A percentile compares a stretch with the other conserved stretches of the same genome.
Evolutionary conservation across 1,284 basidiomycete species (phyloP).

Genomic region (Uromyces viciae-fabae): DNA sequence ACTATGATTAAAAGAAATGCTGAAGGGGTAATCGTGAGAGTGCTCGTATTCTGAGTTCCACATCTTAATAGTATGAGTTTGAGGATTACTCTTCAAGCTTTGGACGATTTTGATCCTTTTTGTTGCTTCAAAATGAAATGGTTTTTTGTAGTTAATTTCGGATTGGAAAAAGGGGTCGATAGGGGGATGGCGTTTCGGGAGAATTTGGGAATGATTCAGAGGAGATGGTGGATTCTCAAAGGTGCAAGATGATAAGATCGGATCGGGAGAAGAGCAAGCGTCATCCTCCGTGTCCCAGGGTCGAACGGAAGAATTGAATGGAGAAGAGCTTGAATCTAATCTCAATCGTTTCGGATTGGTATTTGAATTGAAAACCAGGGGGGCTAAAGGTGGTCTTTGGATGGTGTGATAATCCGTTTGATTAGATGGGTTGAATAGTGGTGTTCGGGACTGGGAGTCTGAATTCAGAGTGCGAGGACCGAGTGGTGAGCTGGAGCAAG

Average conservation of each 20-base stretch:
- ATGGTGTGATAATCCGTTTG: neutral
- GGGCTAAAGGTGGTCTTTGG: neutral
- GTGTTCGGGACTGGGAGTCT: no score
- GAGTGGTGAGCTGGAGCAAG: neutral
- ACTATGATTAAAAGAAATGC: conserved; percentile 28
- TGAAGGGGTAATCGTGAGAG: conserved; percentile 23
- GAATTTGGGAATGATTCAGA: neutral
- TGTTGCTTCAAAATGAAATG: neutral
- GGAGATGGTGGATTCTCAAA: no score
- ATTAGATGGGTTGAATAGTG: neutral
- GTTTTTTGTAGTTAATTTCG: neutral
- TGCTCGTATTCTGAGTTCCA: conserved; percentile 23
- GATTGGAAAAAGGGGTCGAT: neutral
- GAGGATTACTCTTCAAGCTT: conserved; percentile 7
- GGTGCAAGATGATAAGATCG: neutral
- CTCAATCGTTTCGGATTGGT: neutral
- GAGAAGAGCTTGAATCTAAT: neutral
- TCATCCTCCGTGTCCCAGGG: neutral
- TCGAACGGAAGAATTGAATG: neutral
- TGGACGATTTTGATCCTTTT: conserved; percentile 14
- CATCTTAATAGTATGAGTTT: conserved; percentile 24
- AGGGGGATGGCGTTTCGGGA: neutral
- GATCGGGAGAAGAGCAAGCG: no score
- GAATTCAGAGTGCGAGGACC: neutral
- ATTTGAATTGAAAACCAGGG: neutral